These are phyloP conservation scores for Posidonia australis DNA, from an alignment of 106 monocot species.

Conservation along the genomic window DNA sequence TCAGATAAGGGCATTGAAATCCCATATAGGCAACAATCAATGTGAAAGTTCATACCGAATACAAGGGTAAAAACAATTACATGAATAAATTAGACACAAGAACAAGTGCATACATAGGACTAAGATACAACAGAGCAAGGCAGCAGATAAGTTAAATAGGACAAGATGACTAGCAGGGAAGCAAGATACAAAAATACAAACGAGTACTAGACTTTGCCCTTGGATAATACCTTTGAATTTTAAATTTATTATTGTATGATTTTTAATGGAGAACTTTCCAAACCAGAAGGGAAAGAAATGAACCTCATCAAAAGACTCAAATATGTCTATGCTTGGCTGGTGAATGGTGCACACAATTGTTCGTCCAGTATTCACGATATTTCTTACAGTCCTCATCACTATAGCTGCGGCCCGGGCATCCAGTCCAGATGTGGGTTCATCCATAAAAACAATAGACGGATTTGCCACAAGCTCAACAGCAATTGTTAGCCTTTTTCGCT, in stretches of 20 bases:
- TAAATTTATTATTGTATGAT: neutral
- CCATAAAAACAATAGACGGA: conserved; percentile 99
- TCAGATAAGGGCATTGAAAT: no score
- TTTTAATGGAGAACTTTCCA: neutral
- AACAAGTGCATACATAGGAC: no score
- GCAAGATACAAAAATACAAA: neutral
- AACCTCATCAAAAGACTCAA: conserved; percentile 99
- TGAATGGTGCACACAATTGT: conserved; percentile 99
- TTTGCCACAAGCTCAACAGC: conserved; percentile 98
- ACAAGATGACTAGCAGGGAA: neutral
- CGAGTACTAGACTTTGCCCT: no score
- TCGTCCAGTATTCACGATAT: conserved; percentile 96
- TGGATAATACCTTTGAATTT: no score
- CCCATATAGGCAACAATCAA: no score
- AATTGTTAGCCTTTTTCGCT: conserved; percentile 90
- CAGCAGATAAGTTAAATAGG: neutral
- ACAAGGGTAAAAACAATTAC: no score
- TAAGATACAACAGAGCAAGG: conserved; percentile 6
- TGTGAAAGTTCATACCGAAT: no score
- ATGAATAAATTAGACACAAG: no score
- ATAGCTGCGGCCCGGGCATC: conserved; percentile 98
- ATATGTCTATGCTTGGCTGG: conserved; percentile 99
- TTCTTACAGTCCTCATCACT: conserved; percentile 98
- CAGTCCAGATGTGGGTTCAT: conserved; percentile 97
- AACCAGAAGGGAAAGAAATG: neutral